Conservation (phyloP, 768 basidiomycete genomes). For the Leccinum ochraceum region DNA sequence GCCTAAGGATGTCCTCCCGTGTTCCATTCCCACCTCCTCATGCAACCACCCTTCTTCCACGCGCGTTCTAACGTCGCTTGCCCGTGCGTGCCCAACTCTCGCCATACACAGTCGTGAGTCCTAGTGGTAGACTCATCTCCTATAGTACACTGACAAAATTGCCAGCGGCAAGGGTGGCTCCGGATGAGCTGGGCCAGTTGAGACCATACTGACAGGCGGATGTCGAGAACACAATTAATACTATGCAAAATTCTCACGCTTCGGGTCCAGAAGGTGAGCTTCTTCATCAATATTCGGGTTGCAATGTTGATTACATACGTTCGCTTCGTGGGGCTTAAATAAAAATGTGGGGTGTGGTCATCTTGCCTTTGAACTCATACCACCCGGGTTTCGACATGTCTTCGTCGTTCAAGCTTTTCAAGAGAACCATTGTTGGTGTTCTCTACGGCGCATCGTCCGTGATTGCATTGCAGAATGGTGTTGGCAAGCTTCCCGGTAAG, state of each 20-base stretch:
- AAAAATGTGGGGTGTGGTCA: conserved; percentile 11
- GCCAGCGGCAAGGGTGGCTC: background rate
- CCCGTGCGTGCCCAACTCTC: background rate
- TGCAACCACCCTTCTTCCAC: background rate
- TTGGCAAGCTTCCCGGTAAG: conserved; percentile 35
- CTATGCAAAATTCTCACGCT: too few relatives aligned
- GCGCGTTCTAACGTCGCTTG: background rate
- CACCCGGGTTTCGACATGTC: conserved; percentile 11
- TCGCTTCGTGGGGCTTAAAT: conserved; percentile 16
- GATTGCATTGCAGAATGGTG: conserved; percentile 29
- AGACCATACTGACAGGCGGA: background rate
- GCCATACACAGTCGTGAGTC: background rate
- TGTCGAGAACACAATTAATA: too few relatives aligned
- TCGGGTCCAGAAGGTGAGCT: too few relatives aligned
- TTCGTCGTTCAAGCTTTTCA: conserved; percentile 8
- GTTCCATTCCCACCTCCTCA: background rate
- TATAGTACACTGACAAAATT: background rate
- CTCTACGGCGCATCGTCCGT: conserved; percentile 14
- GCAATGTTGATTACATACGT: background rate
- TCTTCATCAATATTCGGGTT: too few relatives aligned
- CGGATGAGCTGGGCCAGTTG: too few relatives aligned
- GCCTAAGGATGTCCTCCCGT: background rate
- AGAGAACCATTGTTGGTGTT: conserved; percentile 9
- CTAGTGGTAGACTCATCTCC: background rate
- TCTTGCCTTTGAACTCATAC: background rate